Percentiles rank a stretch among this genome's conserved stretches.
These are phyloP conservation scores for Xylaria bambusicola DNA, from an alignment of 495 filamentous ascomycete species.

Conservation along the genomic window DNA sequence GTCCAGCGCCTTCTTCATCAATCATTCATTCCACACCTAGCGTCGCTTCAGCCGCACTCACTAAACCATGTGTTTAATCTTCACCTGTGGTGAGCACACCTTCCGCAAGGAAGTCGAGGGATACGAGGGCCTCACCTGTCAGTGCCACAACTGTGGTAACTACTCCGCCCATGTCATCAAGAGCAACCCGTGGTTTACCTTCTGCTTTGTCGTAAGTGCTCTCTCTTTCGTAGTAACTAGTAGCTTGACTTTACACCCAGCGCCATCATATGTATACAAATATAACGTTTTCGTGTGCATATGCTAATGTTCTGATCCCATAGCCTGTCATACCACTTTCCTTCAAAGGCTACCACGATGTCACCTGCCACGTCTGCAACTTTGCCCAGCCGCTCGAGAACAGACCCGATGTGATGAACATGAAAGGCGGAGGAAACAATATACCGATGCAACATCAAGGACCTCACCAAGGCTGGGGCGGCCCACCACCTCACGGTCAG, in stretches of 20 bases:
- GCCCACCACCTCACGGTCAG: conserved; percentile 28
- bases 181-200: conserved; percentile 59
- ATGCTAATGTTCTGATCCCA: conserved; percentile 16
- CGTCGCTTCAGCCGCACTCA: conserved; percentile 6
- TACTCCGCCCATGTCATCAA: conserved; percentile 52
- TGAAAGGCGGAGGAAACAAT: conserved; percentile 41
- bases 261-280: not conserved
- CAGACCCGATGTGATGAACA: conserved; percentile 51
- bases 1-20: too few species aligned
- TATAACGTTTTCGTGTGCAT: not conserved
- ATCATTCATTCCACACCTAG: not conserved
- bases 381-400: conserved; percentile 57
- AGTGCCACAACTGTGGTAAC: conserved; percentile 61
- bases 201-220: conserved; percentile 55
- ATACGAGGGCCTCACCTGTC: conserved; percentile 54
- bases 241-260: not conserved
- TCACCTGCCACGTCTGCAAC: conserved; percentile 56
- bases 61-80: conserved; percentile 55
- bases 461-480: too few species aligned
- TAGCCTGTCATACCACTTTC: conserved; percentile 58
- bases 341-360: conserved; percentile 56
- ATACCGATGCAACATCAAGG: conserved; percentile 50
- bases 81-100: conserved; percentile 60
- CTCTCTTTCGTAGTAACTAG: not conserved
- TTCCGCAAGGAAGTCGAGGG: conserved; percentile 57